Evolutionary conservation across 139 green algal genomes (phyloP).

Genomic region (Coelastrella sp.): DNA sequence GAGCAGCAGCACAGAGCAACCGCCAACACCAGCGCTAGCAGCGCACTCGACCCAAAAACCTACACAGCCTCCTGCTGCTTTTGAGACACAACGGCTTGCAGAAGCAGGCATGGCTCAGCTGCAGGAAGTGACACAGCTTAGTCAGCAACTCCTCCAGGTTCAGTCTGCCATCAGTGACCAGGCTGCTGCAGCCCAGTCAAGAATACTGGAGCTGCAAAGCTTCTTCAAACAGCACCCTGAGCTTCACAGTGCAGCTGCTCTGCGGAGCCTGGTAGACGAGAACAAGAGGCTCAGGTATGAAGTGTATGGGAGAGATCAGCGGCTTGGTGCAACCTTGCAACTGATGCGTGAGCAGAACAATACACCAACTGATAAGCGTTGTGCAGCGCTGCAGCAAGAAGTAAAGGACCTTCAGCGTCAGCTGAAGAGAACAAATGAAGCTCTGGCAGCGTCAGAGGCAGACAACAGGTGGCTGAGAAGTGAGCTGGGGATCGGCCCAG

Average conservation of each 20-base stretch:
- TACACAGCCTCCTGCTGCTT: background rate
- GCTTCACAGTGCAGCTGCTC: background rate
- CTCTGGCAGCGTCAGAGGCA: background rate
- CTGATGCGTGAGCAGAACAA: background rate
- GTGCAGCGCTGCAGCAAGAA: background rate
- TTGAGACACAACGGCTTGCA: constrained; percentile 2
- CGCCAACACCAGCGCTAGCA: background rate
- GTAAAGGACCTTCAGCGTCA: background rate
- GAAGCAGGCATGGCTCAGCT: constrained; percentile 8
- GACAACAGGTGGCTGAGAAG: constrained; percentile 7
- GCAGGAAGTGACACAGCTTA: background rate
- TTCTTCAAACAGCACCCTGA: constrained; percentile 18
- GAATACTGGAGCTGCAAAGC: background rate
- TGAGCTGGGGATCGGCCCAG: background rate
- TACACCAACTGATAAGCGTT: constrained; percentile 18
- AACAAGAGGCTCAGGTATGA: constrained; percentile 6
- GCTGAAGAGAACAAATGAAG: constrained; percentile 1
- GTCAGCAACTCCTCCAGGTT: background rate
- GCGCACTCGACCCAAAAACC: background rate
- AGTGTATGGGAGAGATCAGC: background rate
- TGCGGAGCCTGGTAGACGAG: background rate
- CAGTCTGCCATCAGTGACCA: background rate
- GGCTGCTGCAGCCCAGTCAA: background rate
- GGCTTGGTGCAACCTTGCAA: background rate
- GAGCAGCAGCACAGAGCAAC: constrained; percentile 9